Evolutionary conservation across 2,329 filamentous ascomycete species (phyloP).

Genomic region (Exophiala dermatitidis): DNA sequence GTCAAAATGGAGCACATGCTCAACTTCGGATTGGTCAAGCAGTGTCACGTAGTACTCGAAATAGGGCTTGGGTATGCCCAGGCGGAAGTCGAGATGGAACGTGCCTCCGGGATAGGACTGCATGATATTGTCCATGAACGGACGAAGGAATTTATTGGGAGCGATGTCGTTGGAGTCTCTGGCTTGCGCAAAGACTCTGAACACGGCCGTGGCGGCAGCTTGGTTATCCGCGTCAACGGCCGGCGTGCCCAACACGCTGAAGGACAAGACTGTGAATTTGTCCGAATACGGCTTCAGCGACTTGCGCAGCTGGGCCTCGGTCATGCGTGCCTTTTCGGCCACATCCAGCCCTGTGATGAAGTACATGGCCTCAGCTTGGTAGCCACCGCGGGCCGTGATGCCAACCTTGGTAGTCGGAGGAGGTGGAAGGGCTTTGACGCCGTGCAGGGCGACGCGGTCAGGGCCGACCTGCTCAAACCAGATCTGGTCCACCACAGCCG

Average conservation of each 20-base stretch:
- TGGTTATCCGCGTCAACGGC: constrained; percentile 35
- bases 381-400: constrained; percentile 42
- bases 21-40: constrained; percentile 26
- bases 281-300: constrained; percentile 32
- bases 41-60: constrained; percentile 31
- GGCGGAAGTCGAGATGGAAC: constrained; percentile 32
- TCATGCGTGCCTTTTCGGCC: constrained; percentile 41
- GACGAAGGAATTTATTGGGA: constrained; percentile 33
- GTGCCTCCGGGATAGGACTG: constrained; percentile 37
- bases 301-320: constrained; percentile 40
- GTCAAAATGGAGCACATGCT: constrained; percentile 29
- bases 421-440: constrained; percentile 40
- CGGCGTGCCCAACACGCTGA: constrained; percentile 30
- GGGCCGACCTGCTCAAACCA: constrained; percentile 46
- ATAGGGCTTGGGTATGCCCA: constrained; percentile 33
- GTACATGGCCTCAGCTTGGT: constrained; percentile 42
- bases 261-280: constrained; percentile 31
- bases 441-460: constrained; percentile 44
- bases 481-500: constrained; percentile 45
- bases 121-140: constrained; percentile 36
- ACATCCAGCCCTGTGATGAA: constrained; percentile 43
- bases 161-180: constrained; percentile 33
- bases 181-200: constrained; percentile 44
- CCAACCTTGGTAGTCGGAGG: constrained; percentile 48
- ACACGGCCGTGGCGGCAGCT: constrained; percentile 37